Conservation (phyloP, 2,329 filamentous ascomycete genomes). For the Spiromastix sp. region DNA sequence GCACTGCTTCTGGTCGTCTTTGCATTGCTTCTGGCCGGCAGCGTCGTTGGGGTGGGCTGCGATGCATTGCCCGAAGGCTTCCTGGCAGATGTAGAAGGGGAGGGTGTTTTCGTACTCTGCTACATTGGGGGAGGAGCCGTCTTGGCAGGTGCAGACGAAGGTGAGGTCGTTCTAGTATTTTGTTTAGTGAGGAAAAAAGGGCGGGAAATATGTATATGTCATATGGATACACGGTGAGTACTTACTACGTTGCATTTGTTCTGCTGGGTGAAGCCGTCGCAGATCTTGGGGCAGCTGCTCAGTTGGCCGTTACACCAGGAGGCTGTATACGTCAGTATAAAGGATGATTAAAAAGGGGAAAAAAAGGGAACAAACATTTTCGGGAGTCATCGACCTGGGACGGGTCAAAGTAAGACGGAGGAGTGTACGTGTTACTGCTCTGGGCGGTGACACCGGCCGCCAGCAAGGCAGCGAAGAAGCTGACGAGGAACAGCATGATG, state of each 20-base stretch:
- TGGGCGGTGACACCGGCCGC: slow-evolving; percentile 37
- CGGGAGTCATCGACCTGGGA: slow-evolving; percentile 25
- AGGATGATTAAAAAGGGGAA: neutral
- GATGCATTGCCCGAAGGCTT: slow-evolving; percentile 41
- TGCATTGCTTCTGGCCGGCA: slow-evolving; percentile 40
- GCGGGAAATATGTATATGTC: neutral
- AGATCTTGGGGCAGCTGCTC: slow-evolving; percentile 52
- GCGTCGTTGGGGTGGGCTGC: slow-evolving; percentile 35
- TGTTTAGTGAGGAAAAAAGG: neutral
- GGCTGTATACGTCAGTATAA: slow-evolving; percentile 22
- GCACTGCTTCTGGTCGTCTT: slow-evolving; percentile 36
- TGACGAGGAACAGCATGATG: slow-evolving; percentile 16
- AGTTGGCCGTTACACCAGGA: slow-evolving; percentile 50
- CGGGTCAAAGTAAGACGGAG: slow-evolving; percentile 34
- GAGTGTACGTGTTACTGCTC: too few species aligned
- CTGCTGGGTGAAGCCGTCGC: slow-evolving; percentile 37
- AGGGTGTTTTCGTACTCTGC: slow-evolving; percentile 47
- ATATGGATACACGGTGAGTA: too few species aligned
- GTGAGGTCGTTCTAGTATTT: slow-evolving; percentile 36
- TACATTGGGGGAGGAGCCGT: slow-evolving; percentile 46
- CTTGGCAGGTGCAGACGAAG: slow-evolving; percentile 49
- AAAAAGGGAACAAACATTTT: slow-evolving; percentile 18
- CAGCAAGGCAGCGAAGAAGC: slow-evolving; percentile 37
- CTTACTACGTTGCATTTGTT: slow-evolving; percentile 51
- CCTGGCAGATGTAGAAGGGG: slow-evolving; percentile 50